Evolutionary conservation across 306 rosid species (phyloP).

Genomic region (Castanopsis chinensis): DNA sequence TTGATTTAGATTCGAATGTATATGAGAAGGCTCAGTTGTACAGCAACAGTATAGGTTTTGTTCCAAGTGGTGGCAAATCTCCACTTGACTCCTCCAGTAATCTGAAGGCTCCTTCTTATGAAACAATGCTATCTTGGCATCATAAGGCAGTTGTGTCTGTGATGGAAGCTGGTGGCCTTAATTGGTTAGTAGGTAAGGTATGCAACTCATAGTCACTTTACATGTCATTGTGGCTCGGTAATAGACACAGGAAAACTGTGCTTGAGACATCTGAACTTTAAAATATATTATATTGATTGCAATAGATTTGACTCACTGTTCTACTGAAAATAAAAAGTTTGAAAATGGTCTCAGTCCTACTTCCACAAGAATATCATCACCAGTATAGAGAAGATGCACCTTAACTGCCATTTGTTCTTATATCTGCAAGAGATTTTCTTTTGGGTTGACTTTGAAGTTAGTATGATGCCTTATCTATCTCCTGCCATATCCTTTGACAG

Average conservation of each 20-base stretch:
- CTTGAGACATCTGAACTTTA: background rate
- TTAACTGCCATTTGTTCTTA: background rate
- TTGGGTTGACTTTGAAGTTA: background rate
- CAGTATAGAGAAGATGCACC: background rate
- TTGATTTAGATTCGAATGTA: slow-evolving; percentile 64
- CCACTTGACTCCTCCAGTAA: slow-evolving; percentile 47
- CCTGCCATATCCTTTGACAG: background rate
- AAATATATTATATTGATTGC: background rate
- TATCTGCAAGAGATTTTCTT: background rate
- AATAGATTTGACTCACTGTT: background rate
- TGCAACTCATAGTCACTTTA: slow-evolving; percentile 43
- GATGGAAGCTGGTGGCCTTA: slow-evolving; percentile 99
- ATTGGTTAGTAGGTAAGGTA: slow-evolving; percentile 99
- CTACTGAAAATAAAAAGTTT: background rate
- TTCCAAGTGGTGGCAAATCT: slow-evolving; percentile 40
- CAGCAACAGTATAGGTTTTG: slow-evolving; percentile 43
- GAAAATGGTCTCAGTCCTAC: background rate
- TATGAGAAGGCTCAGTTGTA: slow-evolving; percentile 50
- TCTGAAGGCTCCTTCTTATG: slow-evolving; percentile 56
- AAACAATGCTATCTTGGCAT: slow-evolving; percentile 73
- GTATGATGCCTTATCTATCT: background rate
- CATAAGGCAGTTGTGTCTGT: slow-evolving; percentile 87
- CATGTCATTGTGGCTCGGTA: background rate
- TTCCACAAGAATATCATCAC: background rate
- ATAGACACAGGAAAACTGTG: background rate